Conservation (phyloP, 1,284 basidiomycete genomes). For the Sutorius eximius region DNA sequence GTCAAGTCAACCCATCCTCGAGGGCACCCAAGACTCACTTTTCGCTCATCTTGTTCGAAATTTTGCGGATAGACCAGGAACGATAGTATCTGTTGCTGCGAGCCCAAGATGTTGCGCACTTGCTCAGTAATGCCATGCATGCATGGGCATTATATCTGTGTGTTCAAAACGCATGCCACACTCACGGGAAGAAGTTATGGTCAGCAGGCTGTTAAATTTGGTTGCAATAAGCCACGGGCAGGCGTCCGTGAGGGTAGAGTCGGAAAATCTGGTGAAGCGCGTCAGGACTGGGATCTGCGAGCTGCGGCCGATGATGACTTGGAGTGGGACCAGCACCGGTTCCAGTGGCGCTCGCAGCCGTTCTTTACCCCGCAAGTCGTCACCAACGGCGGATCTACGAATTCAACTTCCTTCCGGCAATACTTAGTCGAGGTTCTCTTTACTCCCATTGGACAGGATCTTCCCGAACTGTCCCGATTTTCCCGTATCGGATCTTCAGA, state of each 20-base stretch:
- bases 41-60: constrained; percentile 29
- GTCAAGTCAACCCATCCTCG: not conserved
- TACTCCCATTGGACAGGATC: constrained; percentile 20
- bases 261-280: not conserved
- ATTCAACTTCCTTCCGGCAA: not conserved
- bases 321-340: not conserved
- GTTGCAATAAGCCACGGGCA: not conserved
- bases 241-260: not conserved
- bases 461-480: constrained; percentile 18
- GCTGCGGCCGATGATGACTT: not conserved
- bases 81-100: not conserved
- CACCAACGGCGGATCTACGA: constrained; percentile 1
- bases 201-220: constrained; percentile 14
- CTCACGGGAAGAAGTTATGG: not conserved
- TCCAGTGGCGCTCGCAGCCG: not conserved
- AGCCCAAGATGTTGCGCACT: constrained; percentile 1
- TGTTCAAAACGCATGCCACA: not conserved
- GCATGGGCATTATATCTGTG: not conserved
- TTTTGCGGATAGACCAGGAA: constrained; percentile 2
- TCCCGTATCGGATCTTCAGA: constrained; percentile 24
- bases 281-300: not conserved
- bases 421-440: not conserved
- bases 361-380: constrained; percentile 16
- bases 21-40: constrained; percentile 26
- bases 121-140: constrained; percentile 16